These are phyloP conservation scores for Geotrichum klebahnii DNA, from an alignment of 1,139 yeast species.

Conservation along the genomic window DNA sequence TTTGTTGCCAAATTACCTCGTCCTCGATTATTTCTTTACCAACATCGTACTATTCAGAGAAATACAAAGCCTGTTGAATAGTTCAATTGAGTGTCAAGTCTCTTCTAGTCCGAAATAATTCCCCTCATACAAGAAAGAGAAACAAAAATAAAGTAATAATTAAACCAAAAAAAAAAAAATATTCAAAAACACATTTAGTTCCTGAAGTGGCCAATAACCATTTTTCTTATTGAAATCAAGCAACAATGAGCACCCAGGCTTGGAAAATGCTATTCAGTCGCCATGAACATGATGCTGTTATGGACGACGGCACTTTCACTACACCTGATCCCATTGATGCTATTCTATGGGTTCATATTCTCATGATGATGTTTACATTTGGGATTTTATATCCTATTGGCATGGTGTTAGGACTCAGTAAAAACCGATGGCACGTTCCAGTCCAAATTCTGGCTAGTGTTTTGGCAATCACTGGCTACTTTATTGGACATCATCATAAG, in stretches of 20 bases:
- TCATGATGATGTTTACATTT: conserved; percentile 40
- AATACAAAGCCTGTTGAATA: too few relatives aligned
- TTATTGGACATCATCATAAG: conserved; percentile 42
- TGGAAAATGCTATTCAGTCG: conserved; percentile 16
- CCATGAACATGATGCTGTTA: conserved; percentile 21
- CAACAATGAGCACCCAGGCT: conserved; percentile 11
- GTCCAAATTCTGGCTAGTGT: conserved; percentile 39
- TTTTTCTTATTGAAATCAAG: neutral
- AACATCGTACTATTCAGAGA: too few relatives aligned
- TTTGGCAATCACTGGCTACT: conserved; percentile 39
- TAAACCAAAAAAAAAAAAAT: neutral
- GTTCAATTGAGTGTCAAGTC: too few relatives aligned
- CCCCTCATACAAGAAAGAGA: too few relatives aligned
- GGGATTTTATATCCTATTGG: conserved; percentile 44
- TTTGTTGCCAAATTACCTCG: too few relatives aligned
- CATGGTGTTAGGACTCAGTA: conserved; percentile 42
- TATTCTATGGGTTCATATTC: conserved; percentile 39
- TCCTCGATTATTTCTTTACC: too few relatives aligned
- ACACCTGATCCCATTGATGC: conserved; percentile 24
- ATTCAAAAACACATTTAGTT: neutral
- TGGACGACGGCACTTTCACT: conserved; percentile 20
- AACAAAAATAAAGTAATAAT: neutral
- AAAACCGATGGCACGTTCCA: conserved; percentile 41
- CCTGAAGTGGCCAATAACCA: conserved; percentile 5
- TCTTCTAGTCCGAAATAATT: too few relatives aligned